phyloP scores from a whole-genome alignment of 306 rosid species.

The Vigna trinervia region DNA sequence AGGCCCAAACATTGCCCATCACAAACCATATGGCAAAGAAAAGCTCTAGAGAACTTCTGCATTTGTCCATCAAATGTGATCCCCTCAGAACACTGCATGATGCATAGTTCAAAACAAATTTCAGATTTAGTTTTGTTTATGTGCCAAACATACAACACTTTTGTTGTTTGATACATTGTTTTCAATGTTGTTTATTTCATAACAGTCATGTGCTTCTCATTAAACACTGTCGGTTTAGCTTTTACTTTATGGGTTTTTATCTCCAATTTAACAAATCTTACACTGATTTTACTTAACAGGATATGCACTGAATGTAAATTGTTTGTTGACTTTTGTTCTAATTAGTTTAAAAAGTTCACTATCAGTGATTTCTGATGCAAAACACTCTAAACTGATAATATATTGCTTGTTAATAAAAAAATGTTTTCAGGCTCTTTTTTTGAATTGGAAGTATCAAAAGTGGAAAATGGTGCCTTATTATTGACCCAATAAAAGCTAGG shows the following conservation, averaged over 20 bases:
- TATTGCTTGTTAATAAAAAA: too few relatives aligned
- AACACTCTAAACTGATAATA: too few relatives aligned
- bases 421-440: neutral
- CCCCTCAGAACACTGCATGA: constrained; percentile 51
- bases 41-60: constrained; percentile 76
- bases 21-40: constrained; percentile 96
- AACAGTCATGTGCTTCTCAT: neutral
- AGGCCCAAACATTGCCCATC: constrained; percentile 97
- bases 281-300: neutral
- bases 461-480: neutral
- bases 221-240: neutral
- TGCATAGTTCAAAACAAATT: neutral
- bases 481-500: neutral
- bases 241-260: neutral
- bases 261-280: neutral
- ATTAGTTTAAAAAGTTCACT: too few relatives aligned
- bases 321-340: neutral
- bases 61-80: constrained; percentile 73
- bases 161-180: neutral
- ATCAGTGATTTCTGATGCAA: too few relatives aligned
- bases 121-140: neutral
- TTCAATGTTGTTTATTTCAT: neutral
- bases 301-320: neutral
- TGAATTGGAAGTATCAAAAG: neutral
- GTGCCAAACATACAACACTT: neutral